Evolutionary conservation across 2,329 filamentous ascomycete genomes (phyloP).

Genomic region (Pseudogymnoascus sp.): DNA sequence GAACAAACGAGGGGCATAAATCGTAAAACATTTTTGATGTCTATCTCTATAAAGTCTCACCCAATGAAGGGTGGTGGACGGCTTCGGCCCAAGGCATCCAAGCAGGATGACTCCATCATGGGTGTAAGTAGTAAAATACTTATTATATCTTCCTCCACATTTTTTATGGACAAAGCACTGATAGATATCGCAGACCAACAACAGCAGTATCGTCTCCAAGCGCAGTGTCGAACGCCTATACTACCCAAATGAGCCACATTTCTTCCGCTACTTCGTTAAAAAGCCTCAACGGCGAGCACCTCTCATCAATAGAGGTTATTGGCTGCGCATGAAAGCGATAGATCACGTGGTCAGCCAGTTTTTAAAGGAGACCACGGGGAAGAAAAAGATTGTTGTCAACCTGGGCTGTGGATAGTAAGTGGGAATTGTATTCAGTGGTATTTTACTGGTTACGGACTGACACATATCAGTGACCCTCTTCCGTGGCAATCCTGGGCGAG

Average conservation of each 20-base stretch:
- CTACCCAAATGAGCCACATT: slow-evolving; percentile 66
- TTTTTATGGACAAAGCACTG: not conserved
- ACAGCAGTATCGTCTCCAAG: slow-evolving; percentile 86
- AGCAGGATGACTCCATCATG: slow-evolving; percentile 46
- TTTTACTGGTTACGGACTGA: not conserved
- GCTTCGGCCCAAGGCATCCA: slow-evolving; percentile 21
- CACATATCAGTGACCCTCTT: slow-evolving; percentile 61
- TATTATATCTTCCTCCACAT: not conserved
- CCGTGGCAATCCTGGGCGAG: slow-evolving; percentile 73
- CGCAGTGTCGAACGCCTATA: slow-evolving; percentile 87
- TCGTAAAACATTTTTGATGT: not conserved
- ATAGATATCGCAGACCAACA: slow-evolving; percentile 58
- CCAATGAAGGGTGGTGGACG: not conserved
- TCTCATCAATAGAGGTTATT: slow-evolving; percentile 83
- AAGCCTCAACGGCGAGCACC: slow-evolving; percentile 79
- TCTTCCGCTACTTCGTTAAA: slow-evolving; percentile 78
- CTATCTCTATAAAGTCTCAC: not conserved
- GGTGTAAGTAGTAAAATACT: slow-evolving; percentile 34
- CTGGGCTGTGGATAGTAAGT: slow-evolving; percentile 84
- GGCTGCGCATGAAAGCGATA: slow-evolving; percentile 75
- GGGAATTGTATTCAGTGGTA: slow-evolving; percentile 17
- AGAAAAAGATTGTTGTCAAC: slow-evolving; percentile 68
- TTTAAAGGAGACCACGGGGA: slow-evolving; percentile 46
- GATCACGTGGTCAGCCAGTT: slow-evolving; percentile 69
- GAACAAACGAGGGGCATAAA: not conserved